Evolutionary conservation across 495 filamentous ascomycete species (phyloP).

Genomic region (Endocarpon pusillum): DNA sequence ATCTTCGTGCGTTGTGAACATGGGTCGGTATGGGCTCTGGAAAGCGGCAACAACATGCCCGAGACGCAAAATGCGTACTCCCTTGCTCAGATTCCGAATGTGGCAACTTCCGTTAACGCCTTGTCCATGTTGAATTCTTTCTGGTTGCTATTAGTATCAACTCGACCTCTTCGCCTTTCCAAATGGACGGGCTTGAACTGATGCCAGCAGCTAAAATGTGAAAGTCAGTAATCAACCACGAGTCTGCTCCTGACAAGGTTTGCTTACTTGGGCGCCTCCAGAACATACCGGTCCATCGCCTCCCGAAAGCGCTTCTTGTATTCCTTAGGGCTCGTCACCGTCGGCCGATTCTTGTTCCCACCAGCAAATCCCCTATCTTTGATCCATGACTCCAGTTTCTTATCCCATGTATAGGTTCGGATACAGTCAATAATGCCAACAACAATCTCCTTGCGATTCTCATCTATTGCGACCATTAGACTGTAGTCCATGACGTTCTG

Average conservation of each 20-base stretch:
- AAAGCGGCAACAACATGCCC: too few species aligned
- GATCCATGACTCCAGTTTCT: slow-evolving; percentile 97
- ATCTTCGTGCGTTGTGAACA: too few species aligned
- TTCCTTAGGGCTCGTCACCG: slow-evolving; percentile 92
- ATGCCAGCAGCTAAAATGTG: slow-evolving; percentile 43
- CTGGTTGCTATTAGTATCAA: too few species aligned
- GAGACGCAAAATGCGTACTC: too few species aligned
- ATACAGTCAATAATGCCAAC: slow-evolving; percentile 99
- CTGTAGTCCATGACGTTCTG: slow-evolving; percentile 99
- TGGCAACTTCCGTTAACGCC: too few species aligned
- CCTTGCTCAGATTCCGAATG: too few species aligned
- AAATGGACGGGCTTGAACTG: slow-evolving; percentile 41
- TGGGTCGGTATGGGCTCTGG: too few species aligned
- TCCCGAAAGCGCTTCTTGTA: slow-evolving; percentile 92
- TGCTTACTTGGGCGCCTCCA: slow-evolving; percentile 47
- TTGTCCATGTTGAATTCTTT: too few species aligned
- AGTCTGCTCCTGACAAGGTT: background rate
- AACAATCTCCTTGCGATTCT: slow-evolving; percentile 70
- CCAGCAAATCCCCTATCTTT: slow-evolving; percentile 83
- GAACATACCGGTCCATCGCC: slow-evolving; percentile 86
- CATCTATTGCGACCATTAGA: slow-evolving; percentile 95
- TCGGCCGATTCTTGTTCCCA: slow-evolving; percentile 74
- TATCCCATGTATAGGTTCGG: slow-evolving; percentile 98
- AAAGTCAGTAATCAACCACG: slow-evolving; percentile 4
- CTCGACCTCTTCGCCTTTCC: too few species aligned